A percentile compares a stretch with the other conserved stretches of the same genome.
These are phyloP conservation scores for Harrya chromipes DNA, from an alignment of 768 basidiomycete genomes.

Conservation along the genomic window DNA sequence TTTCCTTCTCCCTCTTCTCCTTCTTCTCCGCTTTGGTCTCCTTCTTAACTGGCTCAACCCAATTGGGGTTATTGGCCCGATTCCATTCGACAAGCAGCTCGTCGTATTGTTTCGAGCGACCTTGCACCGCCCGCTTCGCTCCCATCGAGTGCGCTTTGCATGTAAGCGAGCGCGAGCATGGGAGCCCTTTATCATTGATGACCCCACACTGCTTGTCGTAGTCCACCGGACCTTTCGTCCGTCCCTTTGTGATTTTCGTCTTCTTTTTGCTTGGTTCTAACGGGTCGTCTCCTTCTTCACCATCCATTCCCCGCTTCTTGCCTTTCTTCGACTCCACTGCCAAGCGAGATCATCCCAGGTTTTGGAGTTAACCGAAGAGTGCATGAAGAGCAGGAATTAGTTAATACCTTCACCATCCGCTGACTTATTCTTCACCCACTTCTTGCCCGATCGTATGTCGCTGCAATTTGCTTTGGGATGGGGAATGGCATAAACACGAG, in stretches of 20 bases:
- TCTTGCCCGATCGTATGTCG: constrained; percentile 53
- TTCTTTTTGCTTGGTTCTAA: constrained; percentile 75
- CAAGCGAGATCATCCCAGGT: constrained; percentile 4
- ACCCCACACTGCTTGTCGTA: constrained; percentile 94
- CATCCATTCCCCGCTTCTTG: constrained; percentile 84
- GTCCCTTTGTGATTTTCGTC: constrained; percentile 74
- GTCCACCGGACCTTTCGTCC: constrained; percentile 83
- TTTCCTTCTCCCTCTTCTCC: constrained; percentile 78
- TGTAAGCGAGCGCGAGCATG: constrained; percentile 92
- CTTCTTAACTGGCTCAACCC: constrained; percentile 81
- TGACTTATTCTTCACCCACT: constrained; percentile 53
- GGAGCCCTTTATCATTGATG: constrained; percentile 91
- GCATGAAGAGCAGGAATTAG: neutral
- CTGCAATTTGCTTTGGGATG: constrained; percentile 53
- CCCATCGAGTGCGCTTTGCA: constrained; percentile 99
- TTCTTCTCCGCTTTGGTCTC: constrained; percentile 88
- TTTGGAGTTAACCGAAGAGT: constrained; percentile 4
- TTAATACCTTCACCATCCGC: constrained; percentile 45
- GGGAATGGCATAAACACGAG: constrained; percentile 8
- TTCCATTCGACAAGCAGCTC: constrained; percentile 91
- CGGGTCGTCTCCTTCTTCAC: constrained; percentile 61
- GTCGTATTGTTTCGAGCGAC: constrained; percentile 82
- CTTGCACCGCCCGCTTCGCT: constrained; percentile 87
- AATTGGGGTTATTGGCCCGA: constrained; percentile 82
- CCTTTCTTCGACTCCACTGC: constrained; percentile 46